phyloP scores from a whole-genome alignment of 306 rosid genomes.

The Vachellia collinsii region DNA sequence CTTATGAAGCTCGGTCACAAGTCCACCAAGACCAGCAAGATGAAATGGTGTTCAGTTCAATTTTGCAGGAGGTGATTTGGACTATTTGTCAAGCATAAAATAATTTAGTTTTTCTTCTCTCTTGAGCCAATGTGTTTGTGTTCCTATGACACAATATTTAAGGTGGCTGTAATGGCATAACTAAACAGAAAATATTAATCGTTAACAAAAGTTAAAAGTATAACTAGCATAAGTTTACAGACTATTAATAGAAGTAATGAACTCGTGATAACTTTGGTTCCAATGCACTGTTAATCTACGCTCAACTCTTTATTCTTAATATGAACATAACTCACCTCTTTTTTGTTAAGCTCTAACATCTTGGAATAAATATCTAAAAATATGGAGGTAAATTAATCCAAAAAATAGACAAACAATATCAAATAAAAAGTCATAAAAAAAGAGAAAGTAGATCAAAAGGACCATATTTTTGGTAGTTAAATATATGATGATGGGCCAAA shows the following conservation, averaged over 20 bases:
- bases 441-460: too few species aligned
- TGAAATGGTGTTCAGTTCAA: constrained; percentile 43
- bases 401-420: too few species aligned
- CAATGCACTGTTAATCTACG: not conserved
- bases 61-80: constrained; percentile 72
- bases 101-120: constrained; percentile 36
- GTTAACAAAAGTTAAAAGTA: not conserved
- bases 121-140: constrained; percentile 2
- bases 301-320: constrained; percentile 49
- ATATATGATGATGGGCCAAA: too few species aligned
- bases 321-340: constrained; percentile 53
- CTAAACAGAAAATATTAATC: not conserved
- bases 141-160: not conserved
- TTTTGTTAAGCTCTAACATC: constrained; percentile 74
- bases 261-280: not conserved
- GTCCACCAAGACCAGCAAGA: constrained; percentile 52
- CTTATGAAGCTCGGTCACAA: constrained; percentile 51
- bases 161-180: not conserved
- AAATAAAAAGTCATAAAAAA: too few species aligned
- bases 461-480: too few species aligned
- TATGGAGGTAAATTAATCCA: constrained; percentile 64
- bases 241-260: not conserved
- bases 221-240: not conserved
- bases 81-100: constrained; percentile 81
- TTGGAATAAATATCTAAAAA: constrained; percentile 65